These are phyloP conservation scores for Psilocybe cyanescens DNA, from an alignment of 768 basidiomycete genomes.

Conservation along the genomic window DNA sequence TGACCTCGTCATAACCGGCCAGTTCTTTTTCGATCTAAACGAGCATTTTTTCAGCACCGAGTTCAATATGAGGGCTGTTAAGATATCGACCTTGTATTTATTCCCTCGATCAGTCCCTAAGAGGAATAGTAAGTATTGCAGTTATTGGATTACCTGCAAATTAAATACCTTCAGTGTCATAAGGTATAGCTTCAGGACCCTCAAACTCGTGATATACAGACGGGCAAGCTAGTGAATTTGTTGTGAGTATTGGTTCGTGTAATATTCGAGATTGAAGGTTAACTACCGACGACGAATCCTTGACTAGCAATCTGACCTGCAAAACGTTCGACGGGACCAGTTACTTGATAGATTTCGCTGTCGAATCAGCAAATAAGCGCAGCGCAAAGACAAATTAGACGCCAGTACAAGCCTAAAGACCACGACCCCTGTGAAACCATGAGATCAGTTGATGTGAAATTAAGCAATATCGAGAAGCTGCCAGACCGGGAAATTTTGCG, in stretches of 20 bases:
- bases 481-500: conserved; percentile 84
- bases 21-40: conserved; percentile 84
- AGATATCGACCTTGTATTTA: conserved; percentile 72
- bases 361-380: not conserved
- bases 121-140: not conserved
- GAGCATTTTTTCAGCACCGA: not conserved
- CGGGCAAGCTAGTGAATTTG: conserved; percentile 63
- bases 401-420: conserved; percentile 65
- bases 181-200: conserved; percentile 85
- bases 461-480: not conserved
- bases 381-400: not conserved
- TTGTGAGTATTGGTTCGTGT: not conserved
- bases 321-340: conserved; percentile 95
- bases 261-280: not conserved
- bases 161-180: conserved; percentile 75
- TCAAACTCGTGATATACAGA: conserved; percentile 93
- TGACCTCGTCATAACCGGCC: conserved; percentile 86
- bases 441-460: not conserved
- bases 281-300: conserved; percentile 80
- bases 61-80: not conserved
- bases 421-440: conserved; percentile 67
- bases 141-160: not conserved
- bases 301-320: conserved; percentile 88
- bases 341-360: conserved; percentile 95
- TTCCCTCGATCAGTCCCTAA: conserved; percentile 73